Percentiles rank a stretch among this genome's conserved stretches.
phyloP scores from a whole-genome alignment of 2,329 filamentous ascomycete species.

The Basipetospora chlamydospora region DNA sequence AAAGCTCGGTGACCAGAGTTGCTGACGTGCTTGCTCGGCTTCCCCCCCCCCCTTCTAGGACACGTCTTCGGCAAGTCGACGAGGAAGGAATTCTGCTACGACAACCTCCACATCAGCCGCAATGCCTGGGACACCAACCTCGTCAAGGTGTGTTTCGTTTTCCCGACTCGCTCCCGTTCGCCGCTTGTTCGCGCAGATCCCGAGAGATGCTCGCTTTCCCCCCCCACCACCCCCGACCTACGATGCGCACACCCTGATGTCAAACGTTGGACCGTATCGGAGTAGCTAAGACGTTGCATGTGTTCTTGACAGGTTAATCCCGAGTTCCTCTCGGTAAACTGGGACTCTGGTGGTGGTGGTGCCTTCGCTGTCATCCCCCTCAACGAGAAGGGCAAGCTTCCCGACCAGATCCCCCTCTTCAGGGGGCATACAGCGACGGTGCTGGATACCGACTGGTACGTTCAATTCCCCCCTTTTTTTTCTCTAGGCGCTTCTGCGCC shows the following conservation, averaged over 20 bases:
- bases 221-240: too few species aligned
- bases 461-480: conserved; percentile 13
- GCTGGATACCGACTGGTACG: conserved; percentile 90
- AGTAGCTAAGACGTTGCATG: too few species aligned
- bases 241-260: too few species aligned
- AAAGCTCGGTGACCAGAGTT: conserved; percentile 14
- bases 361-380: conserved; percentile 93
- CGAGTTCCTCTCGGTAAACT: conserved; percentile 93
- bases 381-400: conserved; percentile 76
- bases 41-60: conserved; percentile 48
- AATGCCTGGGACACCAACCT: conserved; percentile 99
- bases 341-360: conserved; percentile 90
- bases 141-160: conserved; percentile 75
- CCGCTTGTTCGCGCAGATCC: not conserved
- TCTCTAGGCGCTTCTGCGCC: not conserved
- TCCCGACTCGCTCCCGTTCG: not conserved
- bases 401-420: conserved; percentile 87
- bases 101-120: conserved; percentile 90
- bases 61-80: conserved; percentile 96
- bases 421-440: conserved; percentile 91
- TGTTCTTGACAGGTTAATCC: conserved; percentile 86
- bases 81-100: conserved; percentile 96
- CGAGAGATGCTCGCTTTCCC: too few species aligned
- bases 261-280: too few species aligned
- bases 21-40: too few species aligned